A percentile compares a stretch with the other conserved stretches of the same genome.
These are phyloP conservation scores for Mycocalia duriaeana DNA, from an alignment of 1,284 basidiomycete species.

Conservation along the genomic window DNA sequence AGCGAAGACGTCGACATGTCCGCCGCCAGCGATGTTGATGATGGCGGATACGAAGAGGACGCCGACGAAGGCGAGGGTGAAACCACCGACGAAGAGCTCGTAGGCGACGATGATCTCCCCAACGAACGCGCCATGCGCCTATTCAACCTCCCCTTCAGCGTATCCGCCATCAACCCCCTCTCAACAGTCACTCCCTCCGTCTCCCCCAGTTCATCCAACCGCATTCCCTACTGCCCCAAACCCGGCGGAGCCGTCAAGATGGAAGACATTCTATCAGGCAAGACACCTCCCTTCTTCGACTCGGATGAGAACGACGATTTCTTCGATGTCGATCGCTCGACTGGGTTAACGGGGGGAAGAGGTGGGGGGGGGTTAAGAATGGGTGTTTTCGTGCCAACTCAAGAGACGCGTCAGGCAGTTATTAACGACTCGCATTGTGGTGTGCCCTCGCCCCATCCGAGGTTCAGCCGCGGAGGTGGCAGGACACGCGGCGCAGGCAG, in stretches of 20 bases:
- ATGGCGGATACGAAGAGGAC: slow-evolving; percentile 37
- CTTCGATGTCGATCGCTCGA: slow-evolving; percentile 28
- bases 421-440: slow-evolving; percentile 52
- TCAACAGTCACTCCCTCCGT: slow-evolving; percentile 60
- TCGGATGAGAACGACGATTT: slow-evolving; percentile 32
- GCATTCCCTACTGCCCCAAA: not conserved
- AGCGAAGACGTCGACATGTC: slow-evolving; percentile 42
- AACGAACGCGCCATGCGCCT: slow-evolving; percentile 70
- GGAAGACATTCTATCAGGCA: slow-evolving; percentile 61
- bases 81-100: slow-evolving; percentile 75
- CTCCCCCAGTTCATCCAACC: slow-evolving; percentile 28
- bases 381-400: slow-evolving; percentile 47
- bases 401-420: slow-evolving; percentile 42
- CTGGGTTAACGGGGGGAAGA: not conserved
- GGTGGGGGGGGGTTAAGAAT: slow-evolving; percentile 40
- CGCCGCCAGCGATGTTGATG: slow-evolving; percentile 30
- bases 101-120: slow-evolving; percentile 64
- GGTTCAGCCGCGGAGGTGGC: slow-evolving; percentile 33
- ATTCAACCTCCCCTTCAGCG: slow-evolving; percentile 55
- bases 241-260: slow-evolving; percentile 39
- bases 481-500: slow-evolving; percentile 15
- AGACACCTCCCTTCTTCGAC: slow-evolving; percentile 42
- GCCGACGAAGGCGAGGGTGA: slow-evolving; percentile 52
- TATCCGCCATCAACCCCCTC: slow-evolving; percentile 69
- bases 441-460: slow-evolving; percentile 65